These are phyloP conservation scores for Lagerstroemia speciosa DNA, from an alignment of 345 rosid genomes.

Conservation along the genomic window DNA sequence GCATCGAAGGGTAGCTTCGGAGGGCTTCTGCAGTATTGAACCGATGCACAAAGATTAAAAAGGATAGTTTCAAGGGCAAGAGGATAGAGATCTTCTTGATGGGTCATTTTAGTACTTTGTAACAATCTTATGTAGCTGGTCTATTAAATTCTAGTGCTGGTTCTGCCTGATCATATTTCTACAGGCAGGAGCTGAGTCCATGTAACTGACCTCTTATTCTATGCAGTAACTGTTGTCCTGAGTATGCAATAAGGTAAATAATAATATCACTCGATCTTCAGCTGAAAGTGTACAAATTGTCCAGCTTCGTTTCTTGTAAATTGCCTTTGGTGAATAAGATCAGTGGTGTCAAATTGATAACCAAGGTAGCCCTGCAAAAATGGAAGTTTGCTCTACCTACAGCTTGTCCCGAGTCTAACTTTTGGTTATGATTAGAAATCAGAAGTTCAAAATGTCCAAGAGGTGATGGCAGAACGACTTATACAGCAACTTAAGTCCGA, in stretches of 20 bases:
- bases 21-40: conserved; percentile 14
- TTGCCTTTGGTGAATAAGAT: neutral
- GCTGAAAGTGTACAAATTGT: neutral
- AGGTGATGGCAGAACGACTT: neutral
- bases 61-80: neutral
- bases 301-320: neutral
- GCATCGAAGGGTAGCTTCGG: conserved; percentile 23
- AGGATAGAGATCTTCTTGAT: too few relatives aligned
- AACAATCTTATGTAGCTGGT: neutral
- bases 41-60: neutral
- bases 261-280: neutral
- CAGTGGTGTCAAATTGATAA: neutral
- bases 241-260: neutral
- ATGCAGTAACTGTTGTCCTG: neutral
- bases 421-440: neutral
- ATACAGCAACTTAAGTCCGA: neutral
- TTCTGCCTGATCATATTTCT: conserved; percentile 9
- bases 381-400: neutral
- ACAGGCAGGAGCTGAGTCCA: neutral
- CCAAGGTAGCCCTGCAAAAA: neutral
- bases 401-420: neutral
- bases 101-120: neutral
- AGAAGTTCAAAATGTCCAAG: neutral
- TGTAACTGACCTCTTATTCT: neutral
- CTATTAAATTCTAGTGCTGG: neutral